These are phyloP conservation scores for Hylodesmum podocarpum DNA, from an alignment of 306 rosid species.

Conservation along the genomic window DNA sequence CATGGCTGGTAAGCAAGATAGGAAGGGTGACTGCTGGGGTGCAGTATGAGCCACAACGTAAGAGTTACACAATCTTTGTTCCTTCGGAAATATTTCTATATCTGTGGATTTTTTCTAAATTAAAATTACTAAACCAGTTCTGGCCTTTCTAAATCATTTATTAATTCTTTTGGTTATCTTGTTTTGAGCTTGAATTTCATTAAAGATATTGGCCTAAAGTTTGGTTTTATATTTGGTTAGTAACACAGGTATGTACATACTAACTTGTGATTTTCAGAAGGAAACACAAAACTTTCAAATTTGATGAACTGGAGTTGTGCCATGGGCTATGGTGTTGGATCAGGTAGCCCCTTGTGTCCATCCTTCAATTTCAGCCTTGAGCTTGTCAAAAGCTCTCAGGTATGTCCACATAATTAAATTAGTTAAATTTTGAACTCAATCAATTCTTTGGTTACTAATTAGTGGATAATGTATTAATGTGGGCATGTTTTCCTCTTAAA, in stretches of 20 bases:
- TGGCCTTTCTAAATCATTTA: neutral
- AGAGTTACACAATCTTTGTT: conserved; percentile 35
- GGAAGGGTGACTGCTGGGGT: conserved; percentile 93
- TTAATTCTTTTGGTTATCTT: neutral
- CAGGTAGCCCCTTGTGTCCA: conserved; percentile 84
- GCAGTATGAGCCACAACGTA: conserved; percentile 89
- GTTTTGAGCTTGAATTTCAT: conserved; percentile 8
- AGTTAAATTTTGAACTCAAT: conserved; percentile 8
- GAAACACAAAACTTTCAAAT: conserved; percentile 50
- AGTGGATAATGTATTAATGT: neutral
- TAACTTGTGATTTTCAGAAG: conserved; percentile 45
- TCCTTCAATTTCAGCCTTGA: conserved; percentile 90
- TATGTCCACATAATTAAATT: conserved; percentile 23
- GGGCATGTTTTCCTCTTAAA: conserved; percentile 9
- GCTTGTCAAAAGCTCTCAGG: conserved; percentile 82
- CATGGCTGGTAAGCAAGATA: conserved; percentile 86
- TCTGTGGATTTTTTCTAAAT: neutral
- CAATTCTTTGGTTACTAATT: conserved; percentile 17
- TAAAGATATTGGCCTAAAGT: neutral
- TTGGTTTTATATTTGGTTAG: neutral
- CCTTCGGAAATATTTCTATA: neutral
- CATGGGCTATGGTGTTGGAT: conserved; percentile 84
- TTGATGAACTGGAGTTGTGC: conserved; percentile 92
- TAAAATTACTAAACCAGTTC: neutral
- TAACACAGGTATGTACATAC: conserved; percentile 13